A percentile compares a stretch with the other conserved stretches of the same genome.
phyloP scores from a whole-genome alignment of 1,284 basidiomycete genomes.

The Marasmius tenuissimus region DNA sequence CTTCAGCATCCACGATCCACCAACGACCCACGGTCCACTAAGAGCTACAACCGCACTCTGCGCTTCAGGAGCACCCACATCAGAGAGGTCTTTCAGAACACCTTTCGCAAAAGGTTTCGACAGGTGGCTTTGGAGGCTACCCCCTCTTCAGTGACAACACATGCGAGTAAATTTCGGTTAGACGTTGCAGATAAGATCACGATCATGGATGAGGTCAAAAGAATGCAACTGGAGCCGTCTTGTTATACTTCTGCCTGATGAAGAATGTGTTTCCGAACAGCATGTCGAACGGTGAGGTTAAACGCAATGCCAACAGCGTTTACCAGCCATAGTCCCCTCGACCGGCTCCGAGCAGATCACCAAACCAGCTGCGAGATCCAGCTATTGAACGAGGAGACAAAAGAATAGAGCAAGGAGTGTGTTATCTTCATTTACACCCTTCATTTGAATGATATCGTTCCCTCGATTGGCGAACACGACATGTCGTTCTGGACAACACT shows the following conservation, averaged over 20 bases:
- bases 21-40: no score
- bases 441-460: conserved; percentile 34
- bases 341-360: conserved; percentile 29
- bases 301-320: conserved; percentile 65
- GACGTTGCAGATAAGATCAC: conserved; percentile 41
- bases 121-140: not conserved
- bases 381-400: not conserved
- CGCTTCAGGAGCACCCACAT: no score
- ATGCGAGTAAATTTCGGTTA: conserved; percentile 56
- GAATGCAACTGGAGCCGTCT: conserved; percentile 70
- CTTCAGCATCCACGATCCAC: no score
- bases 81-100: no score
- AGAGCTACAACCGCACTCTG: no score
- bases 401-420: conserved; percentile 65
- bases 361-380: no score
- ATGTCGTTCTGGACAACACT: conserved; percentile 73
- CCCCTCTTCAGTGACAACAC: not conserved
- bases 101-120: not conserved
- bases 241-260: conserved; percentile 49
- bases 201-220: conserved; percentile 59
- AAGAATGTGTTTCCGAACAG: conserved; percentile 76
- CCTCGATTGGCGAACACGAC: conserved; percentile 64
- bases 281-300: conserved; percentile 71
- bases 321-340: conserved; percentile 72
- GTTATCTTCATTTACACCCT: conserved; percentile 59